phyloP scores from a whole-genome alignment of 306 rosid genomes.

The Lathyrus oleraceus region DNA sequence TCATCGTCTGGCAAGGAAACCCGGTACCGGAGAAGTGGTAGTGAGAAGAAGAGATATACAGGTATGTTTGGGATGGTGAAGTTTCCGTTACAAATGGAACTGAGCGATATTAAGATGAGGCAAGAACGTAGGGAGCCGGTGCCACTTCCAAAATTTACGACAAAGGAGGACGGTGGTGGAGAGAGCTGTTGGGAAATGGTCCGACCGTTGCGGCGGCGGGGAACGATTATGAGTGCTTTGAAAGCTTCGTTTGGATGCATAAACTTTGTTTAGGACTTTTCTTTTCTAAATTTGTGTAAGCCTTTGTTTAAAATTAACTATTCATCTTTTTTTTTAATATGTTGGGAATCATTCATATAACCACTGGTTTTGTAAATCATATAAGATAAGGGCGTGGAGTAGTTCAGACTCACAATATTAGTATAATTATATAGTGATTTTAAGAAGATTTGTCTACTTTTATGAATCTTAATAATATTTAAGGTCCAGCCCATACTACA shows the following conservation, averaged over 20 bases:
- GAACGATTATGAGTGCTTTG: slow-evolving; percentile 30
- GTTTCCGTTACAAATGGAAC: slow-evolving; percentile 48
- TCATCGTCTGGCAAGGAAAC: not conserved
- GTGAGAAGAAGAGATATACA: slow-evolving; percentile 5
- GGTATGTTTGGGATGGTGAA: slow-evolving; percentile 38
- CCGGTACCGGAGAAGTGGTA: slow-evolving; percentile 24
- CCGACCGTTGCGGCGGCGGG: slow-evolving; percentile 36
- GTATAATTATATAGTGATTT: too few species aligned
- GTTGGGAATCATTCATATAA: too few species aligned
- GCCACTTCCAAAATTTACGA: not conserved
- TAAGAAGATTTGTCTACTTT: too few species aligned
- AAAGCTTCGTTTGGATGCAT: slow-evolving; percentile 40
- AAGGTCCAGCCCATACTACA: too few species aligned
- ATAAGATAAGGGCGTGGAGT: too few species aligned
- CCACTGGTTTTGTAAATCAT: too few species aligned
- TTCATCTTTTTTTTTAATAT: too few species aligned
- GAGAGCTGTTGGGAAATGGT: slow-evolving; percentile 44
- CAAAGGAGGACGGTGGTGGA: slow-evolving; percentile 25
- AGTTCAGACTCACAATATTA: too few species aligned
- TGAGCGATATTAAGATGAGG: slow-evolving; percentile 45
- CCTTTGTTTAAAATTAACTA: too few species aligned
- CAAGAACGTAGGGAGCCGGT: slow-evolving; percentile 34
- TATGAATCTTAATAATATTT: too few species aligned
- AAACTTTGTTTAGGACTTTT: not conserved
- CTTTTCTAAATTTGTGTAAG: too few species aligned